Base-by-base conservation (phyloP, 371 early-diverging fungal species). In the Blakeslea trispora region DNA sequence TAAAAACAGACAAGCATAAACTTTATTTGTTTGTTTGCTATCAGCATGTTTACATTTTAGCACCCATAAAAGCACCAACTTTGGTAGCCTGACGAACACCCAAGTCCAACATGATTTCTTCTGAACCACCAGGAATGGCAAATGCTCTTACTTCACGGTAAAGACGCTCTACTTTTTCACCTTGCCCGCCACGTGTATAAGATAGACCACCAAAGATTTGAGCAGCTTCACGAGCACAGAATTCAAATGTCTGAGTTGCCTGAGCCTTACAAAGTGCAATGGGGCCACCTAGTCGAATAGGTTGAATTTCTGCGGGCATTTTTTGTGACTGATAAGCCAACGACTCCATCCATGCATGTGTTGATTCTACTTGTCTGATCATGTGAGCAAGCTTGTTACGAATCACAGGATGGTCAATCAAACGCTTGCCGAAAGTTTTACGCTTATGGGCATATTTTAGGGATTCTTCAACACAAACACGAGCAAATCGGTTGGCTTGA, bases 371-470 rank as follows among this genome's bases (percentile, higher is more conserved):
- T 68, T 83, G 73, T 47, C 84, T 67, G n/a, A 72, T 68, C 94
- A 92, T 93, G 28, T 84, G 77, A 5, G 82, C 84, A 45, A 84
- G 67, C 61, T 87, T 87, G 68, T 84, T 78, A 19, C 87, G 83
- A 59, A 87, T 81, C 11, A 87, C 87, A 21, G 82, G 82, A 59
- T 87, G 87, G 45, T 85, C 81, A 34, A 87, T 77, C 14, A 93
- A 75, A 61, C 79, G 81, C 74, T 88, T 88, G 46, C 91, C 91
- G 69, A 93, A 93, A 1, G 92, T 92, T 69, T 83, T 81, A 55
- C 94, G 82, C 75, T 91, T 90, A 71, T 88, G 81, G 22, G 92
- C 90, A 61, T 90, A 91, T 74, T 90, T 89, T 66, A 92, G 63
- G 1, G 89, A 75, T 59, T 93, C 94, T 65, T 92, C 91, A 59